Evolutionary conservation across 148 eudicot genomes (phyloP).

Genomic region (Fagopyrum homotropicum): DNA sequence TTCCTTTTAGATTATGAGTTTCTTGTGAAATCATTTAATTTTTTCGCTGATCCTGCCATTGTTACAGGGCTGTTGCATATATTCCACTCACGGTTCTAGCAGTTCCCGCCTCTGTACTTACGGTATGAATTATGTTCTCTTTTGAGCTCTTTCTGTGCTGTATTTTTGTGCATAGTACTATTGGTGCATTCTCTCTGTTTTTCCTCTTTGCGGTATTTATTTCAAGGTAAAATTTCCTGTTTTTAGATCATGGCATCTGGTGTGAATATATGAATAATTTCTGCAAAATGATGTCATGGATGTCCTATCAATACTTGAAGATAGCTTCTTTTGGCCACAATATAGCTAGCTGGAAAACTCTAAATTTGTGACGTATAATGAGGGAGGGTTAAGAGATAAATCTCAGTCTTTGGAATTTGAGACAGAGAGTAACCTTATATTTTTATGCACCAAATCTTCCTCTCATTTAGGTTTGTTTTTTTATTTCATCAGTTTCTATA

Average conservation of each 20-base stretch:
- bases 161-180: background rate
- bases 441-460: background rate
- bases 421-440: background rate
- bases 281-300: background rate
- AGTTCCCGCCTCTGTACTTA: constrained; percentile 95
- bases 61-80: constrained; percentile 88
- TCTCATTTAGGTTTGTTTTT: background rate
- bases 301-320: background rate
- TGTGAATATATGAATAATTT: background rate
- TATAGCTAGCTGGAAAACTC: background rate
- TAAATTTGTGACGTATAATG: background rate
- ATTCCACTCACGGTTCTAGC: constrained; percentile 89
- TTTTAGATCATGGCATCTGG: background rate
- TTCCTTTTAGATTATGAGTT: background rate
- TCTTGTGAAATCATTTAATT: background rate
- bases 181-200: background rate
- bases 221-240: background rate
- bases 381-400: background rate
- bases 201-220: background rate
- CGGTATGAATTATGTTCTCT: constrained; percentile 39
- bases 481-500: background rate
- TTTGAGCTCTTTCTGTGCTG: background rate
- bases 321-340: background rate
- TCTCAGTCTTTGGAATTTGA: background rate
- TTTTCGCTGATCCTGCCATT: constrained; percentile 7